Evolutionary conservation across 2,329 filamentous ascomycete species (phyloP), one percentile per base, ranked within the genome.

Genomic region (Penicillium palitans): DNA sequence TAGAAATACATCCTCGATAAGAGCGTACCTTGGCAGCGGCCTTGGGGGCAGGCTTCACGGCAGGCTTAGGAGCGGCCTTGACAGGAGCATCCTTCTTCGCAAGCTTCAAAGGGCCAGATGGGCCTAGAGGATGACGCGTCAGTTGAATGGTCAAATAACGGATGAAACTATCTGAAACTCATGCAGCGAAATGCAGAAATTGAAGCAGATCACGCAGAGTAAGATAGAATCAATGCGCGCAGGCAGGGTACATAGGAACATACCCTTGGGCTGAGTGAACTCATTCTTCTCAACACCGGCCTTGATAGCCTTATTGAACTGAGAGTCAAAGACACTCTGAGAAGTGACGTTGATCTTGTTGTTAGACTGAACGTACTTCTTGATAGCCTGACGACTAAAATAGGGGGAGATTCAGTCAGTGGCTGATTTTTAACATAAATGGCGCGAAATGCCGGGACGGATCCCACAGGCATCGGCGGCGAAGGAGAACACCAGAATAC

Each of bases 181-280:
- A 42, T 50, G 41, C 21, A 49, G 19, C 33, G 17, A 55, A 24
- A 33, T 39, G 12, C 59, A 50, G 6, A 19, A 33, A 8, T 33
- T 6, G 25, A 24, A 45, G 21, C 51, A 35, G 46, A 21, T 37
- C 21, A 4, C 12, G 25, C 40, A 35, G 5, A 54, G 37, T 25
- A 59, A 45, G 46, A 33, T 42, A 59, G 15, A 54, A 40, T 13
- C 57, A n/a, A 39, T 31, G 45, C 55, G 37, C 52, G 46, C 53
- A n/a, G 33, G 29, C 49, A 45, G 8, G 39, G 47, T 33, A 35
- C 17, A 58, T 37, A 19, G 44, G 19, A 81, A 81, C 85, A 67
- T 84, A 91, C 91, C 92, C 87, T 96, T 96, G 72, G 92, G 93
- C 76, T 93, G 91, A 72, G 87, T 84, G 74, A 96, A 96, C 70